Evolutionary conservation across 1,284 basidiomycete species (phyloP).

Genomic region (Golubevia sp.): DNA sequence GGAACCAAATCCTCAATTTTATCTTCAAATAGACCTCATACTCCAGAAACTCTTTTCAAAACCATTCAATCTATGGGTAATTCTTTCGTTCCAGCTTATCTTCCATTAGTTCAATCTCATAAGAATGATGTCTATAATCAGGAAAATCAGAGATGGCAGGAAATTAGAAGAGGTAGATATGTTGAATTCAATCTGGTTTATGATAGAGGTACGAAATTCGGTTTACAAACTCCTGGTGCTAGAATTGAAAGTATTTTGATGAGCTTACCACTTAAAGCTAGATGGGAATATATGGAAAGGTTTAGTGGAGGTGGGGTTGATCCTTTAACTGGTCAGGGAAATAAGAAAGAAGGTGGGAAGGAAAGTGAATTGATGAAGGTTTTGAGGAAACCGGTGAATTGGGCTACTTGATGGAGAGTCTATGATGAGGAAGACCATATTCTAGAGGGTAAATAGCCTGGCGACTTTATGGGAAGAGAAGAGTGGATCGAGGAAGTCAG

Average conservation of each 20-base stretch:
- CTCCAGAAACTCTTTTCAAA: conserved; percentile 43
- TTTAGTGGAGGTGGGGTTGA: conserved; percentile 39
- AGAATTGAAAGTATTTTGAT: conserved; percentile 60
- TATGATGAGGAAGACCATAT: no score
- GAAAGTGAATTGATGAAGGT: conserved; percentile 33
- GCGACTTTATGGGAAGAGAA: no score
- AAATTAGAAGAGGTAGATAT: conserved; percentile 48
- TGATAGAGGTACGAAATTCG: conserved; percentile 60
- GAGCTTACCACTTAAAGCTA: conserved; percentile 53
- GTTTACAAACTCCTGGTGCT: conserved; percentile 56
- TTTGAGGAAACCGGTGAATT: conserved; percentile 37
- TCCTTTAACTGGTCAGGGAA: conserved; percentile 17
- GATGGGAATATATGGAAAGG: conserved; percentile 58
- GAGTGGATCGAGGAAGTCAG: no score
- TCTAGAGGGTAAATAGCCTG: no score
- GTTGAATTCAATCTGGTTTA: conserved; percentile 61
- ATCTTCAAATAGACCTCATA: conserved; percentile 32
- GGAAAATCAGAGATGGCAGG: conserved; percentile 47
- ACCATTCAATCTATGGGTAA: conserved; percentile 50
- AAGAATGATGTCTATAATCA: conserved; percentile 30
- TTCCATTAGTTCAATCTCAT: conserved; percentile 46
- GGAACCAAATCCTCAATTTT: conserved; percentile 25
- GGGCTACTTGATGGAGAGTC: conserved; percentile 14
- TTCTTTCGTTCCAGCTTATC: conserved; percentile 54
- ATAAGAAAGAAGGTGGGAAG: conserved; percentile 14